phyloP scores from a whole-genome alignment of 495 filamentous ascomycete genomes.

The Penicillium daleae region DNA sequence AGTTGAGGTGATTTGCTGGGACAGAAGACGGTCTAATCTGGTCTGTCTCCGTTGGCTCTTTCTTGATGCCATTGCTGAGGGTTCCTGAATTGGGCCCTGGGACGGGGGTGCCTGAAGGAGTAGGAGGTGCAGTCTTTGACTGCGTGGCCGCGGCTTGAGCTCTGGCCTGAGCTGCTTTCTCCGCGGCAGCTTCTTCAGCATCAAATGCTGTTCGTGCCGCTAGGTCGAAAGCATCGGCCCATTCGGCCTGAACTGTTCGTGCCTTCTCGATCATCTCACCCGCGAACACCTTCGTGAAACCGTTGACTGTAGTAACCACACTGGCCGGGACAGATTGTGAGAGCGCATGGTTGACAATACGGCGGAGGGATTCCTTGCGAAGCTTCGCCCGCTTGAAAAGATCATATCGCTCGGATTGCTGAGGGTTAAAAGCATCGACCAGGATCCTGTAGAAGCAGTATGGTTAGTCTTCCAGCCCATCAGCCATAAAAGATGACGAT shows the following conservation, averaged over 20 bases:
- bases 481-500: slow-evolving; percentile 3
- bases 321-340: slow-evolving; percentile 82
- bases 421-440: slow-evolving; percentile 65
- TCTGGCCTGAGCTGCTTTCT: slow-evolving; percentile 45
- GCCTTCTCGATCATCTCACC: slow-evolving; percentile 84
- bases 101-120: slow-evolving; percentile 21
- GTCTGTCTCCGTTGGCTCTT: slow-evolving; percentile 26
- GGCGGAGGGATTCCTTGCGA: slow-evolving; percentile 60
- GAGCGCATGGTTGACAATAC: slow-evolving; percentile 85
- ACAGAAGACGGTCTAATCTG: slow-evolving; percentile 8
- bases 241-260: slow-evolving; percentile 76
- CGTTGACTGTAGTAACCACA: slow-evolving; percentile 78
- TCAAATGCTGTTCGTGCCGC: slow-evolving; percentile 39
- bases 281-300: slow-evolving; percentile 81
- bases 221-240: slow-evolving; percentile 59
- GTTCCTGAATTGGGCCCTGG: slow-evolving; percentile 5
- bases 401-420: slow-evolving; percentile 75
- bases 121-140: slow-evolving; percentile 25
- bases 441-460: slow-evolving; percentile 54
- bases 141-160: slow-evolving; percentile 28
- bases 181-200: slow-evolving; percentile 40
- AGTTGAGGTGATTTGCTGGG: slow-evolving; percentile 11
- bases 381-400: slow-evolving; percentile 73
- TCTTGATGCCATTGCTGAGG: slow-evolving; percentile 30
- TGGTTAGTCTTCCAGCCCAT: slow-evolving; percentile 10